Conservation (phyloP, 345 rosid species). For the Schrenkiella parvula region DNA sequence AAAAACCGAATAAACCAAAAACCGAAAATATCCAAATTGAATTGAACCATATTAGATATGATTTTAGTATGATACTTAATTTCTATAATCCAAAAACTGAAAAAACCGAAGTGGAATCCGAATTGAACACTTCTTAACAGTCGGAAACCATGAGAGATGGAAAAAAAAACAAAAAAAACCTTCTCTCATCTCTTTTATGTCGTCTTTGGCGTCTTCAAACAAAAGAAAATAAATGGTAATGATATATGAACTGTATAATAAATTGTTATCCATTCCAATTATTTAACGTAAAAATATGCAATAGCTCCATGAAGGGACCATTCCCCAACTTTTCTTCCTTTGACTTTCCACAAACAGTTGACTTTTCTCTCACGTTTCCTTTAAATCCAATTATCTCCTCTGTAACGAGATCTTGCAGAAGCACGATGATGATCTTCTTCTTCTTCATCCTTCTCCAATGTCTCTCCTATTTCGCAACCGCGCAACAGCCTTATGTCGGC, state of each 20-base stretch:
- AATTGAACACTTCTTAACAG: too few relatives aligned
- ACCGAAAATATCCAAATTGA: too few relatives aligned
- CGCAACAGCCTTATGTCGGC: constrained; percentile 71
- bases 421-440: background rate
- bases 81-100: too few relatives aligned
- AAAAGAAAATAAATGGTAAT: background rate
- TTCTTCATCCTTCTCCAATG: background rate
- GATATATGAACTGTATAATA: background rate
- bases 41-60: too few relatives aligned
- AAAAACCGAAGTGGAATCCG: too few relatives aligned
- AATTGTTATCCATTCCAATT: background rate
- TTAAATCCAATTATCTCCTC: background rate
- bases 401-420: background rate
- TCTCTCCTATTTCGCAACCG: constrained; percentile 33
- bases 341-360: constrained; percentile 20
- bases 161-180: background rate
- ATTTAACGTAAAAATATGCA: background rate
- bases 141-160: background rate
- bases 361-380: background rate
- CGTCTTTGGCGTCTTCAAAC: background rate
- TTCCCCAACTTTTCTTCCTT: background rate
- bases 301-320: background rate
- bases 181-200: background rate
- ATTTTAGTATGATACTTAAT: too few relatives aligned
- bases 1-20: too few relatives aligned